Conservation (phyloP, 176 grass and related monocot genomes). For the Eragrostis nindensis region DNA sequence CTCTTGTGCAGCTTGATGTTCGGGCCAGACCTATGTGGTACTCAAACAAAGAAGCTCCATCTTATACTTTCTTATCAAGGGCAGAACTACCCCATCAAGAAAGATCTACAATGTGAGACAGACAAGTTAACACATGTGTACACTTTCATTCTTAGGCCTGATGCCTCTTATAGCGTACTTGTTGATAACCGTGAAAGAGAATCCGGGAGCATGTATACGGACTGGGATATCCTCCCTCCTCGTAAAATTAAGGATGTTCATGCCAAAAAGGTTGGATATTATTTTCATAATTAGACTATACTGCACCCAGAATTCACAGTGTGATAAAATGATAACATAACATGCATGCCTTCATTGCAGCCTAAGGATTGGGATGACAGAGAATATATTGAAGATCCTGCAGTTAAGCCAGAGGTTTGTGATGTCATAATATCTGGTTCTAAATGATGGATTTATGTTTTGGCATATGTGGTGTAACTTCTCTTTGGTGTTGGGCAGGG, state of each 20-base stretch:
- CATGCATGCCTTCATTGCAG: slow-evolving; percentile 49
- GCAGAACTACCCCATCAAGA: slow-evolving; percentile 98
- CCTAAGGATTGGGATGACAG: slow-evolving; percentile 98
- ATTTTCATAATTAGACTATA: slow-evolving; percentile 19
- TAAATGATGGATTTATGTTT: background rate
- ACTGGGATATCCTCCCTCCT: slow-evolving; percentile 99
- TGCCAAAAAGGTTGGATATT: slow-evolving; percentile 81
- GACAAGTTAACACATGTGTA: slow-evolving; percentile 95
- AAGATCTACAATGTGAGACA: slow-evolving; percentile 95
- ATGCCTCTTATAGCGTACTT: slow-evolving; percentile 91
- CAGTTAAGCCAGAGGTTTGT: slow-evolving; percentile 91
- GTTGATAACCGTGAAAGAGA: slow-evolving; percentile 99
- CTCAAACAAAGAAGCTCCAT: slow-evolving; percentile 98
- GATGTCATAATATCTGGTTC: slow-evolving; percentile 31
- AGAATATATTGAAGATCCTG: slow-evolving; percentile 98
- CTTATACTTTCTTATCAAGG: slow-evolving; percentile 98
- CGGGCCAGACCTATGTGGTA: slow-evolving; percentile 95
- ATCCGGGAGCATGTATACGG: slow-evolving; percentile 95
- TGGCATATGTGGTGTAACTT: slow-evolving; percentile 30
- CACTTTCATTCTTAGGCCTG: slow-evolving; percentile 97
- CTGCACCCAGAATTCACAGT: background rate
- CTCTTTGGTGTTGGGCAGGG: slow-evolving; percentile 55
- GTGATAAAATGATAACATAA: slow-evolving; percentile 21
- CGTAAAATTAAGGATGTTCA: slow-evolving; percentile 87
- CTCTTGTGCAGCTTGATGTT: slow-evolving; percentile 91